These are phyloP conservation scores for Xylaria sp. DNA, from an alignment of 495 filamentous ascomycete genomes.

Conservation along the genomic window DNA sequence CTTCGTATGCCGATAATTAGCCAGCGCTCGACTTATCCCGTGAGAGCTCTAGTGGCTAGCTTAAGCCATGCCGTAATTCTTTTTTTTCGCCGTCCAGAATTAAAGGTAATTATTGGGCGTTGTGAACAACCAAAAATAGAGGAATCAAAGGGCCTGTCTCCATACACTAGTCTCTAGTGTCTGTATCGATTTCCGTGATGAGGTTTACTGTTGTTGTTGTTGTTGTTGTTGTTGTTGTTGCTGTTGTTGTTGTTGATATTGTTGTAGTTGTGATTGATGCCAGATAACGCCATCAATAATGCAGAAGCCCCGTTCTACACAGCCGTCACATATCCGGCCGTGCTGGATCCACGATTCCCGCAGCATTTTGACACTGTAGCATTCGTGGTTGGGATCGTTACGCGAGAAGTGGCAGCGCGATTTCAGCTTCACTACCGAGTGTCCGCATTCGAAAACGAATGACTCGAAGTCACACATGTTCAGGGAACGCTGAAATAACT, in stretches of 20 bases:
- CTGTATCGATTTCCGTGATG: neutral
- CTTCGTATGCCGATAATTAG: neutral
- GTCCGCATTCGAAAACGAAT: slow-evolving; percentile 66
- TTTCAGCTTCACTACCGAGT: slow-evolving; percentile 60
- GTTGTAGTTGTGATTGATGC: no score
- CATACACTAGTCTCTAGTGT: neutral
- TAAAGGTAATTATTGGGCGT: neutral
- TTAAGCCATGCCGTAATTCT: neutral
- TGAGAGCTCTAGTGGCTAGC: neutral
- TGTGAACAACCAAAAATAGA: neutral
- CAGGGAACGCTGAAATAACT: neutral
- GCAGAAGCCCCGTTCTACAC: slow-evolving; percentile 31
- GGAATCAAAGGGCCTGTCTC: neutral
- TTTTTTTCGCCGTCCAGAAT: neutral
- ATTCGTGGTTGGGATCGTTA: slow-evolving; percentile 68
- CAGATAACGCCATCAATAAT: slow-evolving; percentile 20
- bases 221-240: no score
- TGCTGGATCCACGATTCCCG: slow-evolving; percentile 60
- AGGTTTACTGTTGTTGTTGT: no score
- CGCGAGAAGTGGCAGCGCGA: slow-evolving; percentile 74
- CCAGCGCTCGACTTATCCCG: neutral
- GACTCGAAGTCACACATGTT: slow-evolving; percentile 73
- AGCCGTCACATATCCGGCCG: slow-evolving; percentile 55
- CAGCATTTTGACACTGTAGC: slow-evolving; percentile 65
- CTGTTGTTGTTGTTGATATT: no score